phyloP scores from a whole-genome alignment of 805 yeast species.

The Metschnikowia sp. region DNA sequence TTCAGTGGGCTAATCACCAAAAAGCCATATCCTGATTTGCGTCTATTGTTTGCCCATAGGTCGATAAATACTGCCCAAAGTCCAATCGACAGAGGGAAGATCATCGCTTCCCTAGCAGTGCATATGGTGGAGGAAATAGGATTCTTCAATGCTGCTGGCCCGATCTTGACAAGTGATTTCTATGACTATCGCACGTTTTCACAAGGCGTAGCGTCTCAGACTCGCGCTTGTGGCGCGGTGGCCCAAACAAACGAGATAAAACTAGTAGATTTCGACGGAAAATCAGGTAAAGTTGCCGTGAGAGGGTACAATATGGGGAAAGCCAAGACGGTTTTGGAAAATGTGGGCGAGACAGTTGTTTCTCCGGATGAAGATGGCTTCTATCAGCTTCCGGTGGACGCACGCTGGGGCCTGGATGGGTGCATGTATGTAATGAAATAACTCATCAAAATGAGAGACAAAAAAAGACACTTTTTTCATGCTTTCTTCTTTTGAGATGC shows the following conservation, averaged over 20 bases:
- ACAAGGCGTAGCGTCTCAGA: neutral
- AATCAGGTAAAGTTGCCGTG: conserved; percentile 49
- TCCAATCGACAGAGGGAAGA: conserved; percentile 32
- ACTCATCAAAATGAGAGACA: neutral
- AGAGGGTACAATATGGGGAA: conserved; percentile 70
- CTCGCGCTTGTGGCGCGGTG: conserved; percentile 45
- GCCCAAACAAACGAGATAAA: conserved; percentile 61
- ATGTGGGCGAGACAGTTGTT: conserved; percentile 11
- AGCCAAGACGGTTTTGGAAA: conserved; percentile 21
- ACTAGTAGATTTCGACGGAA: conserved; percentile 31
- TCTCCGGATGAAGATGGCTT: conserved; percentile 33
- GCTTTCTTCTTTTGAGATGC: no score
- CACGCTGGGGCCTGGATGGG: conserved; percentile 69
- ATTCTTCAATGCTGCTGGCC: conserved; percentile 49
- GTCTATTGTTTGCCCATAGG: conserved; percentile 42
- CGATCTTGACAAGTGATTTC: conserved; percentile 55
- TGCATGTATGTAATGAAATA: conserved; percentile 49
- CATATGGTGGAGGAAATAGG: conserved; percentile 52
- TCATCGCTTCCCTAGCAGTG: conserved; percentile 46
- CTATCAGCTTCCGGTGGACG: conserved; percentile 44
- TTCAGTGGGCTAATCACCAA: conserved; percentile 28
- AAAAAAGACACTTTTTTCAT: neutral
- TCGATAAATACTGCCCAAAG: conserved; percentile 18
- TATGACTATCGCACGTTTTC: conserved; percentile 56
- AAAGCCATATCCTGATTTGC: conserved; percentile 22